Base-by-base conservation (phyloP, 306 rosid species). In the Malus sylvestris region DNA sequence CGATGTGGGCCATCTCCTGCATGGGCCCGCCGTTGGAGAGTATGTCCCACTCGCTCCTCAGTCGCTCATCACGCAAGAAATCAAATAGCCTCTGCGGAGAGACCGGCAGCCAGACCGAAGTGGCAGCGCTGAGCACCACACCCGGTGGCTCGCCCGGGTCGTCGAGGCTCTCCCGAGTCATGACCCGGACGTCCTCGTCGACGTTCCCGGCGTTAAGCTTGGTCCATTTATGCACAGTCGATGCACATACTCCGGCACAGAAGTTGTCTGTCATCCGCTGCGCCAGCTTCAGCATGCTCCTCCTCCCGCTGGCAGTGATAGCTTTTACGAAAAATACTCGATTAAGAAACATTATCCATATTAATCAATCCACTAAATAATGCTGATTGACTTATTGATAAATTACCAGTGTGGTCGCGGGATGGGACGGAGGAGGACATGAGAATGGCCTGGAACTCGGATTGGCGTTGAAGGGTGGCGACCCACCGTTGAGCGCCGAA, bases 111-210 rank as follows among this genome's bases (percentile, higher is more conserved):
- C 98, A 95, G 1, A 95, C 97, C 0, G 98, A 92, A 1, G 97
- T 95, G 72, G 98, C 97, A 0, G 98, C 99, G 53, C 98, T 96
- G 20, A 96, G 66, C 14, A 96, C 99, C 1, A 96, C 83, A n/a
- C 99, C 99, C 1, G 99, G 96, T 0, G 99, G 99, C 88, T 96
- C 99, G 0, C 99, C 99, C 0, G 99, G 99, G 65, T 95, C 98
- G 38, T 92, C 96, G 0, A 95, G 84, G 60, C 99, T 96, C 87
- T 96, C 85, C 5, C 99, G 83, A 0, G 99, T 96, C 99, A 96
- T 96, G 8, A 92, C 97, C 18, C 98, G 85, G 7, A 96, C 97
- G 16, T 96, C 89, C 81, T 96, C 99, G 4, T 86, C 99, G 0
- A 92, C 92, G 1, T 85, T 92, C 0, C 91, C 89, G 0, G 96